Evolutionary conservation across 2,329 filamentous ascomycete genomes (phyloP).

Genomic region (Fusarium clavum): DNA sequence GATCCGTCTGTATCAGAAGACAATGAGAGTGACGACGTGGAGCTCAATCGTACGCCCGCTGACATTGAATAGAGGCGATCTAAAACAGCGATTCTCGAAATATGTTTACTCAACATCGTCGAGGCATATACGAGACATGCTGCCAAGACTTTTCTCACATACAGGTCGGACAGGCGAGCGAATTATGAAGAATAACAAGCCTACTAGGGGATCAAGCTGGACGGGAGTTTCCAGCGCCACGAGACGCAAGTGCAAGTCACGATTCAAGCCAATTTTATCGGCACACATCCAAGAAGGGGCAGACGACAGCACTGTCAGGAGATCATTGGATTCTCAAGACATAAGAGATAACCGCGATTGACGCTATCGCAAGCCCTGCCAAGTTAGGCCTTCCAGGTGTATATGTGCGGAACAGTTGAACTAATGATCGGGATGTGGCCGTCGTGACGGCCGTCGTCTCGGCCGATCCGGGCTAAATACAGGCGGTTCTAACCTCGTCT

Average conservation of each 20-base stretch:
- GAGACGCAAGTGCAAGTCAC: neutral
- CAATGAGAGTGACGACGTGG: constrained; percentile 25
- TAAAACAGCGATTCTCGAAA: constrained; percentile 34
- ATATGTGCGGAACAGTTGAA: constrained; percentile 1
- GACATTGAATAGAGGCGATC: constrained; percentile 39
- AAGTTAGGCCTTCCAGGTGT: neutral
- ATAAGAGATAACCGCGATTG: neutral
- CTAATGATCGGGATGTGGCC: neutral
- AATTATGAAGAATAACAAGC: constrained; percentile 34
- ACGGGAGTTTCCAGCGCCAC: constrained; percentile 10
- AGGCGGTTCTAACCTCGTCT: constrained; percentile 12
- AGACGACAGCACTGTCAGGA: neutral
- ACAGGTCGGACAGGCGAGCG: constrained; percentile 31
- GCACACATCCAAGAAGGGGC: neutral
- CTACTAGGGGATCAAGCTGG: neutral
- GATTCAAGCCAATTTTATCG: neutral
- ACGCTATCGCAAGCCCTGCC: constrained; percentile 12
- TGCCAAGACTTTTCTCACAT: constrained; percentile 7
- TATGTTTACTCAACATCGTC: constrained; percentile 25
- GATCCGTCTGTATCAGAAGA: constrained; percentile 2
- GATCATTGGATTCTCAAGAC: neutral
- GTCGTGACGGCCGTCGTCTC: neutral
- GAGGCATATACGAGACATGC: constrained; percentile 7
- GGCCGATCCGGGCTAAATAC: neutral
- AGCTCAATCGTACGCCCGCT: constrained; percentile 35